Conservation (phyloP, 495 filamentous ascomycete species). For the Amorphotheca resinae region DNA sequence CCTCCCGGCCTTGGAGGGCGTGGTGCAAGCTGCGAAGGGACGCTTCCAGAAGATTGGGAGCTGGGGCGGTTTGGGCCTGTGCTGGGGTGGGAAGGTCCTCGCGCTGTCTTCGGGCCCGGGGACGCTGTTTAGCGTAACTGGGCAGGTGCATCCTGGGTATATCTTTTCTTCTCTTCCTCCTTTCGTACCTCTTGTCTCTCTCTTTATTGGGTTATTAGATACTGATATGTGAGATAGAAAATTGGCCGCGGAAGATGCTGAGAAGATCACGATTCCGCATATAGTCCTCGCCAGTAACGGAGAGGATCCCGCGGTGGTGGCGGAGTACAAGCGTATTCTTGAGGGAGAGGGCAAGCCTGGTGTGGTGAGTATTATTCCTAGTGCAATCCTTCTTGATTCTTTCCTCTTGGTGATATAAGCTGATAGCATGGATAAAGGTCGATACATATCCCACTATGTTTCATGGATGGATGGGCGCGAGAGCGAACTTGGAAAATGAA, state of each 20-base stretch:
- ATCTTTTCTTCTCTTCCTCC: not conserved
- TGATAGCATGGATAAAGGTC: conserved; percentile 20
- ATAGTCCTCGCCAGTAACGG: conserved; percentile 39
- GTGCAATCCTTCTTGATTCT: too few relatives aligned
- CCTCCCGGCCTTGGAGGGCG: not conserved
- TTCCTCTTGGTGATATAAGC: too few relatives aligned
- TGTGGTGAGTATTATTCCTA: conserved; percentile 25
- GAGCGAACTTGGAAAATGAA: conserved; percentile 36
- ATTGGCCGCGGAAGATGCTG: conserved; percentile 30
- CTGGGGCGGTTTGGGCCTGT: conserved; percentile 35
- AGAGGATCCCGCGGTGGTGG: conserved; percentile 32
- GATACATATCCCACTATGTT: conserved; percentile 39
- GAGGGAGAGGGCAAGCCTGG: conserved; percentile 12
- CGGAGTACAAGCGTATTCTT: conserved; percentile 19
- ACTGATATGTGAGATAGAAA: not conserved
- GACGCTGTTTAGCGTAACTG: conserved; percentile 33
- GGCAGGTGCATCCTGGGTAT: conserved; percentile 35
- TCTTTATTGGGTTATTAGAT: too few relatives aligned
- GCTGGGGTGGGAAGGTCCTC: conserved; percentile 28
- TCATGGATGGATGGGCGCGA: conserved; percentile 52
- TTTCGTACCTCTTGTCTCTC: not conserved
- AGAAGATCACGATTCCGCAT: conserved; percentile 36
- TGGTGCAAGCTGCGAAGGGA: not conserved
- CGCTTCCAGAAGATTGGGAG: not conserved
- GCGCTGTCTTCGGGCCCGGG: conserved; percentile 15